Conservation (phyloP, 1,284 basidiomycete species). For the Puccinia coronata region DNA sequence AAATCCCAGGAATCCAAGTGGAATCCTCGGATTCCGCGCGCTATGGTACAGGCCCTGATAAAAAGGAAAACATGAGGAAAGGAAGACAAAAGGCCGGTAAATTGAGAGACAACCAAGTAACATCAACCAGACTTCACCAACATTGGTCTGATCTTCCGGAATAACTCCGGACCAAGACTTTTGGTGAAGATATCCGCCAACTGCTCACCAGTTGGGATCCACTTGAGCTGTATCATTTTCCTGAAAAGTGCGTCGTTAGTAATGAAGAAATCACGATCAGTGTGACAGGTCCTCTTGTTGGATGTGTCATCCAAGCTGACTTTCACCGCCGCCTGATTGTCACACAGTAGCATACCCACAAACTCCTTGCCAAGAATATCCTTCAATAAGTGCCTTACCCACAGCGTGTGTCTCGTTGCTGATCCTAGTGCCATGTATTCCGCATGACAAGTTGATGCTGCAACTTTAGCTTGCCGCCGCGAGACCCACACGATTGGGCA, state of each 20-base stretch:
- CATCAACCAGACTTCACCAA: too few species aligned
- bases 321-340: constrained; percentile 14
- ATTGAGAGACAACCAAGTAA: too few species aligned
- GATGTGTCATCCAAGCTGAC: too few species aligned
- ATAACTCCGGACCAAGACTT: not conserved
- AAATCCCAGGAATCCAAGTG: too few species aligned
- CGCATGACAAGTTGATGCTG: not conserved
- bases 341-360: not conserved
- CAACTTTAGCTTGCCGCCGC: not conserved
- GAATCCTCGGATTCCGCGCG: too few species aligned
- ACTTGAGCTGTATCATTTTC: too few species aligned
- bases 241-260: too few species aligned
- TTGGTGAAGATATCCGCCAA: constrained; percentile 24
- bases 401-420: constrained; percentile 12
- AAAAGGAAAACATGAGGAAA: too few species aligned
- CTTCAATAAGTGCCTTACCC: not conserved
- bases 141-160: not conserved
- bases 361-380: not conserved
- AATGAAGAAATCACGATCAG: too few species aligned
- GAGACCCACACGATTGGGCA: not conserved
- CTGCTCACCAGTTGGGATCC: not conserved
- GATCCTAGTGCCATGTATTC: constrained; percentile 4
- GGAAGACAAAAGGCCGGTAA: too few species aligned
- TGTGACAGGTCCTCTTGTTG: too few species aligned
- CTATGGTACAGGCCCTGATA: too few species aligned